A percentile compares a stretch with the other conserved stretches of the same genome.
Evolutionary conservation across 1,284 basidiomycete genomes (phyloP).

Genomic region (Cryptococcus jaspeensis): DNA sequence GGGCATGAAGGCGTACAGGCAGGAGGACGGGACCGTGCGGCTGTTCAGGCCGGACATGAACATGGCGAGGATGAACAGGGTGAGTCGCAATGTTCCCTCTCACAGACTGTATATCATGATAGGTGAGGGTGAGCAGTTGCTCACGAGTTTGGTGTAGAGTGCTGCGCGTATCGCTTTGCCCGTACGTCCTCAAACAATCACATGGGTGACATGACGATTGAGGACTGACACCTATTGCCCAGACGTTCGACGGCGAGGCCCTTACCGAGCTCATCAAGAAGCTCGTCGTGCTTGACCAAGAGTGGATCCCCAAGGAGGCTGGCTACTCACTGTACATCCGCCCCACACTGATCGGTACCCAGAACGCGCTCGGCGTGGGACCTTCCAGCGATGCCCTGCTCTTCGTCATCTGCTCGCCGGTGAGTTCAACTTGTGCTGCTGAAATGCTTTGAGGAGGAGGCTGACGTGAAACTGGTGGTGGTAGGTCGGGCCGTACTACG

Average conservation of each 20-base stretch:
- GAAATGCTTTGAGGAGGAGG: background rate
- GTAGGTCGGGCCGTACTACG: constrained; percentile 84
- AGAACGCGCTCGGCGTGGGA: constrained; percentile 80
- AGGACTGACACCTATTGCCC: background rate
- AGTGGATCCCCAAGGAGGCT: constrained; percentile 88
- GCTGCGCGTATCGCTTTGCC: constrained; percentile 53
- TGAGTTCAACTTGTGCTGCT: constrained; percentile 11
- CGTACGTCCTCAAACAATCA: constrained; percentile 15
- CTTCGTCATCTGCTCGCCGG: constrained; percentile 91
- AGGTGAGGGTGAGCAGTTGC: constrained; percentile 2
- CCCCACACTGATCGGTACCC: constrained; percentile 76
- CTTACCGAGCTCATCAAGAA: constrained; percentile 84
- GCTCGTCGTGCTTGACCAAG: constrained; percentile 79
- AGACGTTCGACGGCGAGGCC: constrained; percentile 73
- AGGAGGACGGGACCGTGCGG: constrained; percentile 72
- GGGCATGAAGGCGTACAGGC: constrained; percentile 93
- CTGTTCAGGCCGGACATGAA: constrained; percentile 98
- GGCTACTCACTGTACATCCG: constrained; percentile 92
- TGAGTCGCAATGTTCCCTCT: constrained; percentile 22
- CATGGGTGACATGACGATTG: background rate
- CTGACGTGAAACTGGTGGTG: background rate
- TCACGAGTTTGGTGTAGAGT: constrained; percentile 22
- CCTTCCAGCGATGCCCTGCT: constrained; percentile 86
- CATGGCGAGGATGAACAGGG: constrained; percentile 67
- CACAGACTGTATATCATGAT: background rate